Evolutionary conservation across 78 protist species (phyloP).

Genomic region (Dictyostelium intermedium): DNA sequence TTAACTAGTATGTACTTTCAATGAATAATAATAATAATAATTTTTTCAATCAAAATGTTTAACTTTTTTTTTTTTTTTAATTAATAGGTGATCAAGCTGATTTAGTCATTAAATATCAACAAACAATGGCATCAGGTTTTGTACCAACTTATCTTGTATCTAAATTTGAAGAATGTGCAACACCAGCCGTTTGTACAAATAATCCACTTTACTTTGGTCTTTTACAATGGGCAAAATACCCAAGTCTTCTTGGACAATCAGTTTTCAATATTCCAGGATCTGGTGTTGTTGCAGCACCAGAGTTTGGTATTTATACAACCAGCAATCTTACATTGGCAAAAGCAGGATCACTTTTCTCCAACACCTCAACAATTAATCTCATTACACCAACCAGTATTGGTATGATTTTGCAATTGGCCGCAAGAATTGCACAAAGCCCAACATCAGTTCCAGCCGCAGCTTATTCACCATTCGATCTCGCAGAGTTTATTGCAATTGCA

Average conservation of each 20-base stretch:
- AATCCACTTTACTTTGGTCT: background rate
- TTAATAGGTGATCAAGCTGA: background rate
- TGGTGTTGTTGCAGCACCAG: background rate
- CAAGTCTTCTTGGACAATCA: background rate
- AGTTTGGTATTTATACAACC: constrained; percentile 10
- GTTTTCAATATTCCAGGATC: background rate
- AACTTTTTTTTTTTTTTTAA: background rate
- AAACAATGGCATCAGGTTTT: background rate
- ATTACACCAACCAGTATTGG: constrained; percentile 16
- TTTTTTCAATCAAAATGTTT: background rate
- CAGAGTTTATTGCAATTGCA: background rate
- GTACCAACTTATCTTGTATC: background rate
- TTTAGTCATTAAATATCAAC: background rate
- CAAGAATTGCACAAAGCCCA: too few species aligned
- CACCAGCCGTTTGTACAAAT: background rate
- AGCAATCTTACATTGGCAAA: background rate
- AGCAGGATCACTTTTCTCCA: background rate
- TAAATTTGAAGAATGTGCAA: too few species aligned
- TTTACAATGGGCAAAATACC: background rate
- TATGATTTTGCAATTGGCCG: background rate
- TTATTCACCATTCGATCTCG: background rate
- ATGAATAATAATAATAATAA: background rate
- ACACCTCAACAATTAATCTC: background rate
- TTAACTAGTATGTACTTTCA: background rate
- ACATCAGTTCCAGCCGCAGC: background rate